These are phyloP conservation scores for Penicillium simplicissimum DNA, from an alignment of 495 filamentous ascomycete genomes.

Conservation along the genomic window DNA sequence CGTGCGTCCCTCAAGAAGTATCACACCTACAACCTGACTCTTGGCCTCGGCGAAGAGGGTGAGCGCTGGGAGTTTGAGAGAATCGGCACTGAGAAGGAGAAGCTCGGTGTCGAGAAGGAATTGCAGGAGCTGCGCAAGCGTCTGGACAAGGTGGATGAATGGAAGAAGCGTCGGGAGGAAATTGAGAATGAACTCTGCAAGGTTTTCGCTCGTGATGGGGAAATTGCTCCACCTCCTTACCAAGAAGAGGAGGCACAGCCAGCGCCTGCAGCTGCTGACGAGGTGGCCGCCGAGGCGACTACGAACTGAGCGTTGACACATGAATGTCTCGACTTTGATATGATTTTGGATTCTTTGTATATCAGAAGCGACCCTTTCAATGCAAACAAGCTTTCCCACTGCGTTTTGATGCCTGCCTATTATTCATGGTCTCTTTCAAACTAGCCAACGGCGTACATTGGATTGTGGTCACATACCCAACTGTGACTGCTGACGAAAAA, in stretches of 20 bases:
- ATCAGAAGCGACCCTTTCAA: background rate
- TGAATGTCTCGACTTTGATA: background rate
- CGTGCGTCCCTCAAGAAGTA: constrained; percentile 92
- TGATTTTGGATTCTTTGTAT: constrained; percentile 13
- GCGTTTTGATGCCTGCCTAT: background rate
- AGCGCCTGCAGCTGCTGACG: constrained; percentile 14
- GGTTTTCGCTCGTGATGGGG: constrained; percentile 55
- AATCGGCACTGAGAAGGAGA: constrained; percentile 91
- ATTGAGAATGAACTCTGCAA: constrained; percentile 69
- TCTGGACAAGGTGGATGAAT: constrained; percentile 76
- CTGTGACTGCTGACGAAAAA: no score
- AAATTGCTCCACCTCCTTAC: constrained; percentile 45
- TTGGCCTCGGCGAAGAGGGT: constrained; percentile 68
- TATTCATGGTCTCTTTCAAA: no score
- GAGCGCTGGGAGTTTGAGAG: constrained; percentile 83
- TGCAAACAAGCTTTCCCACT: background rate
- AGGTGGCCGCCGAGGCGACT: constrained; percentile 11
- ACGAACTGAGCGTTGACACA: constrained; percentile 9
- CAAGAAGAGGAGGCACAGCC: constrained; percentile 24
- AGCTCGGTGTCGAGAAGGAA: constrained; percentile 86
- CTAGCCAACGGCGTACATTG: no score
- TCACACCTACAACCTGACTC: constrained; percentile 83
- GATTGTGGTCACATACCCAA: no score
- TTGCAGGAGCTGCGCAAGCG: constrained; percentile 78
- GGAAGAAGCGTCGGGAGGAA: constrained; percentile 74